Percentiles rank a stretch among this genome's conserved stretches.
Conservation (phyloP, 257 asterid genomes). For the Catharanthus roseus region DNA sequence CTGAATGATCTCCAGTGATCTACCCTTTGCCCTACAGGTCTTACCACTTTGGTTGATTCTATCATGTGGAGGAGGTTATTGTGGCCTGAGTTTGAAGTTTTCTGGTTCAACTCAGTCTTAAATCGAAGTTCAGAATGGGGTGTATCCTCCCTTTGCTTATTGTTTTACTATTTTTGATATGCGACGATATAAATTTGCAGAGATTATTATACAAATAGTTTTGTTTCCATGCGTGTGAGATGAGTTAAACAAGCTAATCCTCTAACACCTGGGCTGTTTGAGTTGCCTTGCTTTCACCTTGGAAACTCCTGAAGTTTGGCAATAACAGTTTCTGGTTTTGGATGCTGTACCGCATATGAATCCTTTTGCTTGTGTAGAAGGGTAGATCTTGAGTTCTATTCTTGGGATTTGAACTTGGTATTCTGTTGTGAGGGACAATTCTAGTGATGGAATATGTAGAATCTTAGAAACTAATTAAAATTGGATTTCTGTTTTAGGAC, state of each 20-base stretch:
- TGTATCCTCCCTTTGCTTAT: slow-evolving; percentile 59
- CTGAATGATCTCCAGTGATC: slow-evolving; percentile 1
- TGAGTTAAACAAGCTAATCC: not conserved
- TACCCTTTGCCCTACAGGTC: slow-evolving; percentile 42
- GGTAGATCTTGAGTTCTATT: too few species aligned
- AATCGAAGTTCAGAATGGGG: slow-evolving; percentile 99
- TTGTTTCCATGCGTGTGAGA: not conserved
- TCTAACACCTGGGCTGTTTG: not conserved
- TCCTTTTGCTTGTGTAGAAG: not conserved
- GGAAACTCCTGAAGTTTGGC: not conserved
- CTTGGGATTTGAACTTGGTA: slow-evolving; percentile 1
- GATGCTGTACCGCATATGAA: not conserved
- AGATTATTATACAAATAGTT: not conserved
- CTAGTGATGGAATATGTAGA: not conserved
- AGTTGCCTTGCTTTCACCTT: not conserved
- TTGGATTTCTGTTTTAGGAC: not conserved
- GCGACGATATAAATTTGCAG: not conserved
- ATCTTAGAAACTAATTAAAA: not conserved
- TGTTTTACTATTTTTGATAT: slow-evolving; percentile 2
- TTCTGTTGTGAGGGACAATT: not conserved
- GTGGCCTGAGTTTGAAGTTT: slow-evolving; percentile 95
- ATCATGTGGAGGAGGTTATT: slow-evolving; percentile 70
- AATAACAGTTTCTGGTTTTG: not conserved
- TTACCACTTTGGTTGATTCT: slow-evolving; percentile 70
- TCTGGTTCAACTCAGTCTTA: slow-evolving; percentile 96